These are phyloP conservation scores for Polymyxa betae DNA, from an alignment of 208 protist species.

Conservation along the genomic window DNA sequence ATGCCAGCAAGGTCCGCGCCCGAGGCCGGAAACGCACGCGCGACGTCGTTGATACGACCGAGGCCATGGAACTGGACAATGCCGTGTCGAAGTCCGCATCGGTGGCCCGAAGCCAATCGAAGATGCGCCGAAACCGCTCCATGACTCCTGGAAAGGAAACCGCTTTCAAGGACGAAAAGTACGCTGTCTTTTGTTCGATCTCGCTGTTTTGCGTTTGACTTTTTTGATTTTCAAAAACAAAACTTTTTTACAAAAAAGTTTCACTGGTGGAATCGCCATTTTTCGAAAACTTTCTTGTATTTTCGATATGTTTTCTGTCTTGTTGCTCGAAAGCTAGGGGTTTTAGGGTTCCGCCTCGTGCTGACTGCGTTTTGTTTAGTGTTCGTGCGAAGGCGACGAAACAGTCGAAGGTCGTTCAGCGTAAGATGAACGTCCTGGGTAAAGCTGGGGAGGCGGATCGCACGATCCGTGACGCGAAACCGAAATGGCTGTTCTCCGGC, in stretches of 20 bases:
- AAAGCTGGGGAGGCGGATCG: slow-evolving; percentile 89
- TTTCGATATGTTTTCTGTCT: neutral
- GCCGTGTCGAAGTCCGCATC: neutral
- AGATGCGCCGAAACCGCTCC: neutral
- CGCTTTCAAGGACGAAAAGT: slow-evolving; percentile 74
- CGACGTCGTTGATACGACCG: slow-evolving; percentile 53
- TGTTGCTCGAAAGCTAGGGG: neutral
- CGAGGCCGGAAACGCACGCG: slow-evolving; percentile 55
- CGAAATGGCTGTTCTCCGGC: slow-evolving; percentile 96
- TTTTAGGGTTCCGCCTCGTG: neutral
- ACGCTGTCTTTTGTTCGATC: slow-evolving; percentile 14
- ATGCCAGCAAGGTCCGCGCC: neutral
- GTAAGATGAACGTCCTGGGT: neutral
- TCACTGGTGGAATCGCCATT: too few relatives aligned
- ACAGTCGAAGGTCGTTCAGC: neutral
- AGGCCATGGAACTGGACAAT: slow-evolving; percentile 59
- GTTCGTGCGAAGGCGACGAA: neutral
- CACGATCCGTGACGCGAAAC: slow-evolving; percentile 85
- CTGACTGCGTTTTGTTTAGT: neutral
- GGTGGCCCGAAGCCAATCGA: neutral
- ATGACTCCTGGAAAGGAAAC: slow-evolving; percentile 66
- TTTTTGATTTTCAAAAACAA: neutral
- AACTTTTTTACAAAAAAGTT: too few relatives aligned
- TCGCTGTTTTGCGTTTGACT: neutral
- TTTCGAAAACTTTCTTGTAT: neutral